Conservation (phyloP, 2,329 filamentous ascomycete genomes). For the Fusarium concolor region DNA sequence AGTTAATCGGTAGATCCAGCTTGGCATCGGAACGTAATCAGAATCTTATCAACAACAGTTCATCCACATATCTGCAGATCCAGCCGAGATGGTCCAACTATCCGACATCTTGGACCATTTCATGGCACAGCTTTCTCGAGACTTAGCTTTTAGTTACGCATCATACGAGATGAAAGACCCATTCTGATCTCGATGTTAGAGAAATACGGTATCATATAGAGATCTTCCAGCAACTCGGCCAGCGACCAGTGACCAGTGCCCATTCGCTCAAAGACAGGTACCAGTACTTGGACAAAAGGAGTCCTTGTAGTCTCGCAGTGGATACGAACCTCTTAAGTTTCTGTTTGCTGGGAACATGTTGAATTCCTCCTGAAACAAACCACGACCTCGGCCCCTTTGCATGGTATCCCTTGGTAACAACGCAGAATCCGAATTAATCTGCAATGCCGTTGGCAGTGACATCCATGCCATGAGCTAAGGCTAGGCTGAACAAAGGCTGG, state of each 20-base stretch:
- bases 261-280: conserved; percentile 7
- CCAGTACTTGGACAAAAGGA: conserved; percentile 27
- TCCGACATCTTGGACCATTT: background rate
- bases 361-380: conserved; percentile 30
- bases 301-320: background rate
- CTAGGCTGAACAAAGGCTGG: conserved; percentile 5
- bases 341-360: conserved; percentile 5
- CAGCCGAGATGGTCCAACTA: background rate
- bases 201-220: conserved; percentile 10
- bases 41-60: conserved; percentile 5
- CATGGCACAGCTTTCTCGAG: conserved; percentile 22
- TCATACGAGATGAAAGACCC: conserved; percentile 7
- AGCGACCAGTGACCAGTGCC: too few species aligned
- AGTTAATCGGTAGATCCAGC: conserved; percentile 25
- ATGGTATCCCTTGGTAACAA: conserved; percentile 13
- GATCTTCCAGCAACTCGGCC: background rate
- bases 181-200: conserved; percentile 5
- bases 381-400: background rate
- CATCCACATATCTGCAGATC: conserved; percentile 30
- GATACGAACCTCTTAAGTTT: conserved; percentile 1
- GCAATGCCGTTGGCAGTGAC: background rate
- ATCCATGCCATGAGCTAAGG: conserved; percentile 14
- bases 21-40: conserved; percentile 26
- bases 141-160: conserved; percentile 41
- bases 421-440: background rate